A percentile compares a stretch with the other conserved stretches of the same genome.
These are phyloP conservation scores for Kluyveromyces dobzhanskii DNA, from an alignment of 805 yeast species.

Conservation along the genomic window DNA sequence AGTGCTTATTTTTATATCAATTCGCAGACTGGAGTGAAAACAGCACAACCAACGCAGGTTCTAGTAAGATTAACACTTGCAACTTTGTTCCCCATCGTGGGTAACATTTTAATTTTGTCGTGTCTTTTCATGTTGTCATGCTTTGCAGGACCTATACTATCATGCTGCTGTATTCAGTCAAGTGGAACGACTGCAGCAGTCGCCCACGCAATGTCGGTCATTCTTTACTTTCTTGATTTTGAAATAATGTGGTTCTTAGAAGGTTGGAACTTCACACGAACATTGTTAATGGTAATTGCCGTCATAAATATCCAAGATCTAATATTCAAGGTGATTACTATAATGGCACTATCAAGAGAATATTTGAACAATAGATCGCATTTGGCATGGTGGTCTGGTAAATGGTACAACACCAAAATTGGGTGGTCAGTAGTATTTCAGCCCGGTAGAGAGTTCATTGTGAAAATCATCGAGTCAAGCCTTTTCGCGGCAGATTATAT, in stretches of 20 bases:
- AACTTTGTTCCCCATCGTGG: slow-evolving; percentile 39
- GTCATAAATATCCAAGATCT: slow-evolving; percentile 47
- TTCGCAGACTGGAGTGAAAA: slow-evolving; percentile 73
- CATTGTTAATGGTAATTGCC: slow-evolving; percentile 55
- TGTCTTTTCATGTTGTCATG: slow-evolving; percentile 37
- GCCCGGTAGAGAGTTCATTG: slow-evolving; percentile 54
- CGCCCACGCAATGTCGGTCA: slow-evolving; percentile 46
- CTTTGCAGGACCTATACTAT: slow-evolving; percentile 41
- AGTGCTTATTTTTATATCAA: slow-evolving; percentile 75
- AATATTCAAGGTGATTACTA: slow-evolving; percentile 44
- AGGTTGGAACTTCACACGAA: slow-evolving; percentile 52
- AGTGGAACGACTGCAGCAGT: slow-evolving; percentile 48
- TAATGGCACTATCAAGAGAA: slow-evolving; percentile 52
- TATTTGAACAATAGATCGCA: slow-evolving; percentile 51
- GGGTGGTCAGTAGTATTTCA: slow-evolving; percentile 56
- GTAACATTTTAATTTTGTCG: slow-evolving; percentile 27
- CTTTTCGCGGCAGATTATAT: slow-evolving; percentile 57
- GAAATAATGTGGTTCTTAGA: slow-evolving; percentile 62
- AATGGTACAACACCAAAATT: slow-evolving; percentile 54
- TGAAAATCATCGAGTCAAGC: slow-evolving; percentile 60
- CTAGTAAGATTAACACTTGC: slow-evolving; percentile 52
- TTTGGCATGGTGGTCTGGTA: slow-evolving; percentile 74
- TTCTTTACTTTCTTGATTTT: slow-evolving; percentile 47
- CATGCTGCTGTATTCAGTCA: slow-evolving; percentile 34
- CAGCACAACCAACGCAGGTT: slow-evolving; percentile 46